Percentiles rank a stretch among this genome's conserved stretches.
Evolutionary conservation across 192 early-diverging fungal species (phyloP).

Genomic region (Coemansia sp.): DNA sequence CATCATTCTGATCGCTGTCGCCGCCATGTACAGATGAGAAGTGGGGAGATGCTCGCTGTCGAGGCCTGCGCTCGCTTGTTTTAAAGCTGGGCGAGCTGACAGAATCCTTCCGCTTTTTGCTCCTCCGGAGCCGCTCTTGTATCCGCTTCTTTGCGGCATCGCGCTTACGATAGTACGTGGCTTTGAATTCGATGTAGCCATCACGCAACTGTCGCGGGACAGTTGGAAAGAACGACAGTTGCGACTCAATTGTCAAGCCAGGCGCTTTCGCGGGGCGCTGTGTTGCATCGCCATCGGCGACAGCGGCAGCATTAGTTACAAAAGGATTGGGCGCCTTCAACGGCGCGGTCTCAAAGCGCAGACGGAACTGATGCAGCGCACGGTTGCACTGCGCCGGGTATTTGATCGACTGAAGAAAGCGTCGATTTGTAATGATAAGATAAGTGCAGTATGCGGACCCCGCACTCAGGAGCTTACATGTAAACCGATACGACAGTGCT

Average conservation of each 20-base stretch:
- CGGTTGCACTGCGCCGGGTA: slow-evolving; percentile 54
- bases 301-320: slow-evolving; percentile 10
- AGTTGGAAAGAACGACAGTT: slow-evolving; percentile 53
- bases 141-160: slow-evolving; percentile 46
- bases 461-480: slow-evolving; percentile 50
- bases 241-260: slow-evolving; percentile 26
- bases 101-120: slow-evolving; percentile 27
- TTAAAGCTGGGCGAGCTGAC: slow-evolving; percentile 21
- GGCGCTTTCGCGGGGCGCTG: background rate
- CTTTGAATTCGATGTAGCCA: slow-evolving; percentile 50
- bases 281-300: background rate
- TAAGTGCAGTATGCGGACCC: slow-evolving; percentile 56
- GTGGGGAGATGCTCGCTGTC: slow-evolving; percentile 13
- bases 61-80: slow-evolving; percentile 31
- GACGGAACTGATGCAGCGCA: slow-evolving; percentile 51
- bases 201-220: slow-evolving; percentile 53
- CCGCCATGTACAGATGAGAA: background rate
- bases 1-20: slow-evolving; percentile 15
- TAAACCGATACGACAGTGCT: slow-evolving; percentile 40
- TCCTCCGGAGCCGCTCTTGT: slow-evolving; percentile 42
- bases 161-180: slow-evolving; percentile 52
- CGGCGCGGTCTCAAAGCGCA: slow-evolving; percentile 51
- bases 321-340: slow-evolving; percentile 21
- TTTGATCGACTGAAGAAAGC: slow-evolving; percentile 51
- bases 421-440: slow-evolving; percentile 47